These are phyloP conservation scores for Bretschneidera sinensis DNA, from an alignment of 345 rosid genomes.

Conservation along the genomic window DNA sequence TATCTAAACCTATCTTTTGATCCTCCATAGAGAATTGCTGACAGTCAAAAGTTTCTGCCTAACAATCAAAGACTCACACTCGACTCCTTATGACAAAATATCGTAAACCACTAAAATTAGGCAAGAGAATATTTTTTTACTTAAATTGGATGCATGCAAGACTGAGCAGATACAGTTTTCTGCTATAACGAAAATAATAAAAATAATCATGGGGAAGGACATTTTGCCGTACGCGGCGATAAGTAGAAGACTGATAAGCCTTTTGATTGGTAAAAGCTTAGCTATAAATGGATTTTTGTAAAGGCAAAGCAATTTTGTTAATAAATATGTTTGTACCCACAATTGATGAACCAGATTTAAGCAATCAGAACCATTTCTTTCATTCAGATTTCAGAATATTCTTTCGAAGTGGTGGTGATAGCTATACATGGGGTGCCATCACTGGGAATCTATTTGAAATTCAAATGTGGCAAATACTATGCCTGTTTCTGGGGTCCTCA, in stretches of 20 bases:
- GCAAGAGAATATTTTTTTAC: constrained; percentile 2
- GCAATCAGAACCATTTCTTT: not conserved
- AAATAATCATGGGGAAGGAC: not conserved
- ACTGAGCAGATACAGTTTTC: not conserved
- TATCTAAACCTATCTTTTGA: not conserved
- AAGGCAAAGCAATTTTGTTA: constrained; percentile 2
- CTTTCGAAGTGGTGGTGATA: not conserved
- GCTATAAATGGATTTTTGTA: constrained; percentile 4
- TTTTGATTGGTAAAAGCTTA: constrained; percentile 8
- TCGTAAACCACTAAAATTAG: not conserved
- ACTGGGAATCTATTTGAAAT: constrained; percentile 15
- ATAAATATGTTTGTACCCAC: constrained; percentile 17
- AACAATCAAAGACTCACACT: constrained; percentile 5
- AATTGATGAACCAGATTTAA: constrained; percentile 28
- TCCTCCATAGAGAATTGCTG: not conserved
- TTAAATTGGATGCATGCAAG: not conserved
- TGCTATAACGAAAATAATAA: not conserved
- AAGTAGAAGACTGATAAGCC: constrained; percentile 6
- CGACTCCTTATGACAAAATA: not conserved
- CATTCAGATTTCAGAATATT: constrained; percentile 17
- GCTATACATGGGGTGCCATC: constrained; percentile 13
- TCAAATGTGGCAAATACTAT: not conserved
- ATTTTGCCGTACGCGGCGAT: constrained; percentile 19
- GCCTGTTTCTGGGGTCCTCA: constrained; percentile 19
- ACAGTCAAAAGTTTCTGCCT: constrained; percentile 18